Base-by-base conservation (phyloP, 768 basidiomycete species). In the Neoboletus subvelutipes region DNA sequence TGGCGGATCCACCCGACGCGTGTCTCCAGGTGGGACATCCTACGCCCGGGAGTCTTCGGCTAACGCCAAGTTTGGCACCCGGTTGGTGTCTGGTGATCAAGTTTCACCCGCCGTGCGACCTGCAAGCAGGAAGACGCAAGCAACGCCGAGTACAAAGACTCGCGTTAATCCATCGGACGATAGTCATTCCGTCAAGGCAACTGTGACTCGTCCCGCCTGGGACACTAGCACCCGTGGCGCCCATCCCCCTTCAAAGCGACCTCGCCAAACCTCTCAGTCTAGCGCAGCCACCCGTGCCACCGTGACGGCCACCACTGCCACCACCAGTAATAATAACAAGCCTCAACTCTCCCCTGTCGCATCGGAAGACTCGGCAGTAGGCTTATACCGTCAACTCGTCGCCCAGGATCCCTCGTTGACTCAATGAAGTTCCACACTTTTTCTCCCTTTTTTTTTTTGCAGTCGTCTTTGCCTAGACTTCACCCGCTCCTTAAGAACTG, bases 1-100 rank as follows among this genome's bases (percentile, higher is more conserved):
- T 75, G 57, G 66, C 63, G 41, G 76, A 67, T 52, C 74, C 70
- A 48, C 64, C 34, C 74, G 78, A 50, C 72, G 77, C 43, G 70
- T 61, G 64, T 75, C 65, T 65, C 80, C 64, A 63, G 83, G 72
- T 72, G 67, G 72, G 46, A 71, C 77, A 15, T 81, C 86, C 13
- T 91, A 90, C 63, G 86, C 83, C 10, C 79, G 90, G 50, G 88
- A 91, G 72, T 92, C 90, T 9, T 90, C 88, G 50, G 92, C 91
- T 18, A 91, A 94, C 65, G 94, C 94, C 57, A 97, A 97, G 73
- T 96, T 97, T 73, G 94, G 92, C 22, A 83, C 85, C 41, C 84
- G 94, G 18, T 77, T 95, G 37, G 76, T 95, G 45, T 83, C 88
- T 24, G 81, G 78, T 46, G 87, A 90, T 39, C 72, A 73, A 46